phyloP scores from a whole-genome alignment of 1,284 basidiomycete species.

The Leucocoprinus gongylophorus region DNA sequence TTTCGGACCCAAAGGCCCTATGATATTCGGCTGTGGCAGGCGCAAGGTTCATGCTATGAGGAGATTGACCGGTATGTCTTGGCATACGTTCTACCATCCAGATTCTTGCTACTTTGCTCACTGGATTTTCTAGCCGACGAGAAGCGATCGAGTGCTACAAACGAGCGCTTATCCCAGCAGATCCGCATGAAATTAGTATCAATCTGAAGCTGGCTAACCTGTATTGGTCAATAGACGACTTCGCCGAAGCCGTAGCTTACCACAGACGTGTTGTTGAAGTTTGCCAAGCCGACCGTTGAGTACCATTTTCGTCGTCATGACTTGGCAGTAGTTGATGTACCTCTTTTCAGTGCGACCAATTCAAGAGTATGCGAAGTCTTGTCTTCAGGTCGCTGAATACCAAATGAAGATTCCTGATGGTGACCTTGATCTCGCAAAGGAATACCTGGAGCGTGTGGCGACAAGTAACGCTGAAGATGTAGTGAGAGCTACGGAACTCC shows the following conservation, averaged over 20 bases:
- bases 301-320: slow-evolving; percentile 10
- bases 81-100: background rate
- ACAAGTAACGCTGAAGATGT: slow-evolving; percentile 74
- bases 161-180: slow-evolving; percentile 80
- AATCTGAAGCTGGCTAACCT: slow-evolving; percentile 76
- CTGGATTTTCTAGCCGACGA: slow-evolving; percentile 43
- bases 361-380: slow-evolving; percentile 73
- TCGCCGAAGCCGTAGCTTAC: slow-evolving; percentile 59
- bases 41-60: slow-evolving; percentile 91
- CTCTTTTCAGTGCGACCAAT: slow-evolving; percentile 52
- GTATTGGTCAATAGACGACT: slow-evolving; percentile 61
- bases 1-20: slow-evolving; percentile 61
- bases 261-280: slow-evolving; percentile 71
- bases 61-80: slow-evolving; percentile 68
- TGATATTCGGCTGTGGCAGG: slow-evolving; percentile 95
- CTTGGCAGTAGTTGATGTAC: slow-evolving; percentile 14
- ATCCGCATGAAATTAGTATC: slow-evolving; percentile 69
- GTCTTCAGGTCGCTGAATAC: slow-evolving; percentile 73
- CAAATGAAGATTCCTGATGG: slow-evolving; percentile 57
- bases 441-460: slow-evolving; percentile 67
- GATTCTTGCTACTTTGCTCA: background rate
- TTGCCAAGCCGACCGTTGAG: slow-evolving; percentile 41
- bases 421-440: slow-evolving; percentile 53
- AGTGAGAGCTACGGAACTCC: slow-evolving; percentile 51
- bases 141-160: slow-evolving; percentile 89